A percentile compares a stretch with the other conserved stretches of the same genome.
Conservation (phyloP, 768 basidiomycete genomes). For the Hemileccinum impolitum region DNA sequence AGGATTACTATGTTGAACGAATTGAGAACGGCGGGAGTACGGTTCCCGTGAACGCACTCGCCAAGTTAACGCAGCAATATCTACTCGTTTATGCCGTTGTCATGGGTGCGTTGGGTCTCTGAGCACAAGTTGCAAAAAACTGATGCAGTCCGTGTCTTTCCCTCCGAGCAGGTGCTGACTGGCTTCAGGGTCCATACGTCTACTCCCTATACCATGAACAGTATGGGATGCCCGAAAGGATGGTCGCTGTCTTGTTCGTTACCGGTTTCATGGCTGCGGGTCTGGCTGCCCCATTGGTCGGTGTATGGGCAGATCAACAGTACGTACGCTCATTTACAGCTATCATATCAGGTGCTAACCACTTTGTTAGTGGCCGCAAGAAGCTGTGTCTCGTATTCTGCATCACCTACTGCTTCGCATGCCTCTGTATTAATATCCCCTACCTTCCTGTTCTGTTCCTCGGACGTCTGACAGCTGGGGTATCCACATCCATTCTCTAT, state of each 20-base stretch:
- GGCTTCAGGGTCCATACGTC: constrained; percentile 78
- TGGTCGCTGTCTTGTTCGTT: constrained; percentile 72
- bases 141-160: neutral
- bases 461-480: constrained; percentile 64
- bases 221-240: constrained; percentile 57
- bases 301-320: constrained; percentile 79
- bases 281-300: constrained; percentile 64
- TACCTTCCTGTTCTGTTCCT: constrained; percentile 56
- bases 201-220: constrained; percentile 73
- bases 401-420: constrained; percentile 58
- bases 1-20: constrained; percentile 25
- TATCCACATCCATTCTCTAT: constrained; percentile 74
- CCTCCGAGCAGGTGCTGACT: constrained; percentile 56
- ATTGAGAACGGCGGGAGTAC: constrained; percentile 31
- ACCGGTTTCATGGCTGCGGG: constrained; percentile 73
- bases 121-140: neutral
- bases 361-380: constrained; percentile 53
- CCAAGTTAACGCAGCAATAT: constrained; percentile 47
- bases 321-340: neutral
- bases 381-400: constrained; percentile 71
- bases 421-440: constrained; percentile 55
- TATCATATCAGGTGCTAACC: neutral
- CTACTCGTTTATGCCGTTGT: constrained; percentile 67
- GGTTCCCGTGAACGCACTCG: constrained; percentile 23
- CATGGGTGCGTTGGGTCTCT: constrained; percentile 51